Conservation (phyloP, 208 protist genomes). For the Leishmania tropica region DNA sequence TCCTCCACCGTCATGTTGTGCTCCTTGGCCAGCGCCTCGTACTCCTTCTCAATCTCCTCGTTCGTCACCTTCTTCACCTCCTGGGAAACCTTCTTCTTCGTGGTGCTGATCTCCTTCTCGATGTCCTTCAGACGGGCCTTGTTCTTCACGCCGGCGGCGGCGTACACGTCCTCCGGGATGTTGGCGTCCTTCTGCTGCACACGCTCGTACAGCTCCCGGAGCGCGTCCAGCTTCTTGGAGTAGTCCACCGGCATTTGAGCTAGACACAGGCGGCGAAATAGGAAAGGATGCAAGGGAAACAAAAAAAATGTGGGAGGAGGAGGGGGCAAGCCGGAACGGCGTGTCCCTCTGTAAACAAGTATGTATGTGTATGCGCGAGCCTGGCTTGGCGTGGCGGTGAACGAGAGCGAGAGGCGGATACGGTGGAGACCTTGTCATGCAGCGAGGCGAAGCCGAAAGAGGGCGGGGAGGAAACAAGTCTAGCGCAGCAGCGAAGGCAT, state of each 20-base stretch:
- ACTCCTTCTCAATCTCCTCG: conserved; percentile 56
- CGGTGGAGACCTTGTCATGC: too few relatives aligned
- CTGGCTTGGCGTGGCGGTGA: not conserved
- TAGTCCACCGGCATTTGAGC: conserved; percentile 32
- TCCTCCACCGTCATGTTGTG: conserved; percentile 68
- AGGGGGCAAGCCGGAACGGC: not conserved
- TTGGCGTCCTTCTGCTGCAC: conserved; percentile 65
- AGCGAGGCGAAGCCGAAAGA: not conserved
- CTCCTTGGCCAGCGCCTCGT: conserved; percentile 62
- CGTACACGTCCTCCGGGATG: conserved; percentile 46
- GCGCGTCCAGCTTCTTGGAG: conserved; percentile 43
- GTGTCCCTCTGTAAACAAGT: not conserved
- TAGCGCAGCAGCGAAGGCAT: not conserved
- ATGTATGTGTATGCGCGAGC: not conserved
- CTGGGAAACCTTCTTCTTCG: conserved; percentile 68
- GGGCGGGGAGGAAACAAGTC: not conserved
- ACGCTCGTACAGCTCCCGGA: conserved; percentile 67
- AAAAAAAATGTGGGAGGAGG: not conserved
- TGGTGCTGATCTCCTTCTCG: conserved; percentile 82
- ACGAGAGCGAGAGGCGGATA: not conserved
- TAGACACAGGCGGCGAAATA: not conserved
- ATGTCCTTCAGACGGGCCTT: conserved; percentile 92
- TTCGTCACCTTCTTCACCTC: conserved; percentile 65
- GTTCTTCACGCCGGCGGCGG: conserved; percentile 65
- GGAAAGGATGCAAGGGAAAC: not conserved